These are phyloP conservation scores for Trichophyton simii DNA, from an alignment of 2,329 filamentous ascomycete species.

Conservation along the genomic window DNA sequence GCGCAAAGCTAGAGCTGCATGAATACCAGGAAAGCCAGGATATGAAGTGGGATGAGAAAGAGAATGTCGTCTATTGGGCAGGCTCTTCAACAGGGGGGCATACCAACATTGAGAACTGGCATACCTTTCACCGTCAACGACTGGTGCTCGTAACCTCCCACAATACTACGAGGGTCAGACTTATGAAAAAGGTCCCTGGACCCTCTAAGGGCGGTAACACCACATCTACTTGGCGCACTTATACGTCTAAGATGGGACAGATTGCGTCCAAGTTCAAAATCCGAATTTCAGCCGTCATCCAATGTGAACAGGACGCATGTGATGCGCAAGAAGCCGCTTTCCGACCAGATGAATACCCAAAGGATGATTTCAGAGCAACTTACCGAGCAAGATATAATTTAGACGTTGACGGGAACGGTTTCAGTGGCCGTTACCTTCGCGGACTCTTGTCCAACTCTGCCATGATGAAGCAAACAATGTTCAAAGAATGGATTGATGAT, in stretches of 20 bases:
- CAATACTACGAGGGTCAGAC: not conserved
- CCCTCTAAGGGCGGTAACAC: not conserved
- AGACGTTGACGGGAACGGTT: conserved; percentile 46
- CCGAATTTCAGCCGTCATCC: conserved; percentile 36
- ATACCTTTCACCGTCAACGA: conserved; percentile 36
- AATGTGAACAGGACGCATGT: conserved; percentile 32
- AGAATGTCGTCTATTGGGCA: conserved; percentile 43
- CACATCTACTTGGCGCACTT: conserved; percentile 8
- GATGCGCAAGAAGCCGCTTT: conserved; percentile 15
- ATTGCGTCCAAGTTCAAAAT: conserved; percentile 29
- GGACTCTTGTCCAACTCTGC: conserved; percentile 37
- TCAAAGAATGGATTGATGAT: conserved; percentile 49
- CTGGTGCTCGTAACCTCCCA: conserved; percentile 27
- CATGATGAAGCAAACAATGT: conserved; percentile 42
- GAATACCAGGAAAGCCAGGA: conserved; percentile 33
- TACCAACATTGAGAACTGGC: conserved; percentile 27
- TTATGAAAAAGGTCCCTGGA: conserved; percentile 5
- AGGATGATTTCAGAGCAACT: conserved; percentile 23
- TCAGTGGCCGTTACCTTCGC: conserved; percentile 43
- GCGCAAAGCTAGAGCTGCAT: conserved; percentile 21
- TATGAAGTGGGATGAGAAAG: conserved; percentile 38
- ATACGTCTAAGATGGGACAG: conserved; percentile 6
- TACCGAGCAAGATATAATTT: conserved; percentile 34
- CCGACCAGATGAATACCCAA: conserved; percentile 18
- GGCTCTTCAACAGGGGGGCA: conserved; percentile 43